These are phyloP conservation scores for Lathyrus sativus DNA, from an alignment of 306 rosid species.

Conservation along the genomic window DNA sequence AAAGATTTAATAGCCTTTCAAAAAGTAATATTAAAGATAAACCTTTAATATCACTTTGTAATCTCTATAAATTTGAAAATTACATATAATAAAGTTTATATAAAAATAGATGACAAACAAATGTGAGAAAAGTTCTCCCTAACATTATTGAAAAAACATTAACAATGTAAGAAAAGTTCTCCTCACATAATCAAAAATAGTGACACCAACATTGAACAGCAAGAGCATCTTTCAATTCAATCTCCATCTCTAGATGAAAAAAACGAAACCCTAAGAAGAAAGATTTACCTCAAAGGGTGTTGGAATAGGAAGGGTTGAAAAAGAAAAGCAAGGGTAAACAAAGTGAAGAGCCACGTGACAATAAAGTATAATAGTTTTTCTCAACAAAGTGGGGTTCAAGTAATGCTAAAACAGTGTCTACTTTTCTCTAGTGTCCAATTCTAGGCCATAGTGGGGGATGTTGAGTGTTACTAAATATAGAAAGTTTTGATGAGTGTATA, in stretches of 20 bases:
- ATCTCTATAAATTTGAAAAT: no score
- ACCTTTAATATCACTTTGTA: no score
- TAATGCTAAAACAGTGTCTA: slow-evolving; percentile 20
- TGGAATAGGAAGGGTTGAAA: slow-evolving; percentile 8
- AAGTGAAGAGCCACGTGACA: background rate
- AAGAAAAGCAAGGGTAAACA: slow-evolving; percentile 15
- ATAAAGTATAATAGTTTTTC: background rate
- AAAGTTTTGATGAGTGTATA: slow-evolving; percentile 35
- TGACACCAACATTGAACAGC: no score
- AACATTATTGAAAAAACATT: no score
- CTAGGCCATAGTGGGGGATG: slow-evolving; percentile 29
- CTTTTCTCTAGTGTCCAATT: slow-evolving; percentile 30
- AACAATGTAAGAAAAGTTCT: no score
- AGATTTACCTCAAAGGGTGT: slow-evolving; percentile 23
- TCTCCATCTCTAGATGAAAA: background rate
- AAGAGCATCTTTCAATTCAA: no score
- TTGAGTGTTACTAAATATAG: slow-evolving; percentile 34
- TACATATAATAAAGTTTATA: no score
- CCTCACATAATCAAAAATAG: background rate
- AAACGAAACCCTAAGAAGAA: background rate
- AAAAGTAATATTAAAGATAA: no score
- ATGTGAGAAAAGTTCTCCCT: no score
- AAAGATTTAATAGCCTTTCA: no score
- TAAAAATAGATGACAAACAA: no score
- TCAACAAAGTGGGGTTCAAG: slow-evolving; percentile 24